These are phyloP conservation scores for Zizania palustris DNA, from an alignment of 202 grass and related monocot genomes.

Conservation along the genomic window DNA sequence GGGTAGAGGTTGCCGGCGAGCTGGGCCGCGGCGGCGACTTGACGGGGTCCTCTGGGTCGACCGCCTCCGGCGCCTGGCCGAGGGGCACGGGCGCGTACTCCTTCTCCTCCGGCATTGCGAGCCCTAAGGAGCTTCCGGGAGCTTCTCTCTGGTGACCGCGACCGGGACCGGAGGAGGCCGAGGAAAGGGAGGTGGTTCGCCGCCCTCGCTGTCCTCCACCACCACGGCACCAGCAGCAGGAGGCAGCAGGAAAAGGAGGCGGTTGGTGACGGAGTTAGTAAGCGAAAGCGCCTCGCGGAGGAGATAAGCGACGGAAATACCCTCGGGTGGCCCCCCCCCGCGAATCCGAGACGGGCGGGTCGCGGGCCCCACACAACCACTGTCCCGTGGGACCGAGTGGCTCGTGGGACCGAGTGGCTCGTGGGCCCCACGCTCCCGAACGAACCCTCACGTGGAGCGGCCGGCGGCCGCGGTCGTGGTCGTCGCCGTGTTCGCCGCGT, in stretches of 20 bases:
- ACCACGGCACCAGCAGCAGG: not conserved
- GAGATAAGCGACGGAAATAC: conserved; percentile 25
- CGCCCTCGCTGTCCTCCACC: conserved; percentile 13
- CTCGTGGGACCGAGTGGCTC: no score
- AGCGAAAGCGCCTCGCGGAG: not conserved
- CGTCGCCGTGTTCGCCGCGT: not conserved
- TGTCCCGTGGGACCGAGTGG: not conserved
- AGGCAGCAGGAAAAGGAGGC: not conserved
- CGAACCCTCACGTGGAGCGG: not conserved
- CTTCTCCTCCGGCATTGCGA: conserved; percentile 73
- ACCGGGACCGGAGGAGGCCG: not conserved
- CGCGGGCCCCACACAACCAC: not conserved
- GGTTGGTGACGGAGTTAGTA: conserved; percentile 32
- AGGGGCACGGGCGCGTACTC: conserved; percentile 73
- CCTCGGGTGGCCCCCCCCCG: not conserved
- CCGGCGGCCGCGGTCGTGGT: not conserved
- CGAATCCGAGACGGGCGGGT: not conserved
- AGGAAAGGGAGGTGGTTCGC: not conserved
- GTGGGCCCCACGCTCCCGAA: not conserved
- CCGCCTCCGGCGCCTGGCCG: conserved; percentile 58
- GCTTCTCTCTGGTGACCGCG: not conserved
- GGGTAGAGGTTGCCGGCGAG: conserved; percentile 67
- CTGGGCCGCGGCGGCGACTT: conserved; percentile 66
- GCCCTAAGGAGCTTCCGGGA: conserved; percentile 18
- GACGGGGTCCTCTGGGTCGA: conserved; percentile 66